A percentile compares a stretch with the other conserved stretches of the same genome.
Evolutionary conservation across 2,329 filamentous ascomycete species (phyloP).

Genomic region (Penicillium concentricum): DNA sequence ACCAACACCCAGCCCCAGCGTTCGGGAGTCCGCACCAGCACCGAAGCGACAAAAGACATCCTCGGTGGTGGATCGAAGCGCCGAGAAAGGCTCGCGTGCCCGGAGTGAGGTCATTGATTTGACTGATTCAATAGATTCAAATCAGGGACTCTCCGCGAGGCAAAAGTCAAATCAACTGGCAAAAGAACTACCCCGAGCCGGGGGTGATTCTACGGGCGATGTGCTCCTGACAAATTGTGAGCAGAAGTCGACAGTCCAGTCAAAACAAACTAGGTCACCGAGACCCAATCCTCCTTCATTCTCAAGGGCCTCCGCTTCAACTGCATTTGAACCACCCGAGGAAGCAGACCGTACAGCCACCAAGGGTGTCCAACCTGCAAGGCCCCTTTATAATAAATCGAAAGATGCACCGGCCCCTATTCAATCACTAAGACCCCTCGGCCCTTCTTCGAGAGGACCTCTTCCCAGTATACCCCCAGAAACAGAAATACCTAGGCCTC

Average conservation of each 20-base stretch:
- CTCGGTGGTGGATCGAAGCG: constrained; percentile 13
- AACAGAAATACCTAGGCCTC: not conserved
- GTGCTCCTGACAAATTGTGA: not conserved
- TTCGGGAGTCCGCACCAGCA: constrained; percentile 26
- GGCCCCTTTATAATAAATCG: not conserved
- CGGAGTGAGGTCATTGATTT: constrained; percentile 24
- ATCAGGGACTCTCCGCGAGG: not conserved
- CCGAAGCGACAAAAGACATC: constrained; percentile 35
- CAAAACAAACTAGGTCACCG: not conserved
- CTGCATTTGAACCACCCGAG: not conserved
- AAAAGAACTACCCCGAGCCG: not conserved
- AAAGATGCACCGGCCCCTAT: not conserved
- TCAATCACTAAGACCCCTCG: not conserved
- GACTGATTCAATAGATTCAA: constrained; percentile 17
- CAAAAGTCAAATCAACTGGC: not conserved
- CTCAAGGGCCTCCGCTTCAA: not conserved
- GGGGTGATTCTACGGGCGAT: not conserved
- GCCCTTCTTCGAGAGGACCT: not conserved
- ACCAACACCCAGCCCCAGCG: constrained; percentile 11
- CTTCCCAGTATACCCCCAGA: not conserved
- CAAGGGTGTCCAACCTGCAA: not conserved
- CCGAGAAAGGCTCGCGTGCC: constrained; percentile 4
- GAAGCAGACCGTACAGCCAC: not conserved
- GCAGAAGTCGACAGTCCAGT: not conserved
- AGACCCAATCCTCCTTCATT: not conserved